Percentiles rank a stretch among this genome's conserved stretches.
These are phyloP conservation scores for Claviceps cyperi DNA, from an alignment of 2,329 filamentous ascomycete genomes.

Conservation along the genomic window DNA sequence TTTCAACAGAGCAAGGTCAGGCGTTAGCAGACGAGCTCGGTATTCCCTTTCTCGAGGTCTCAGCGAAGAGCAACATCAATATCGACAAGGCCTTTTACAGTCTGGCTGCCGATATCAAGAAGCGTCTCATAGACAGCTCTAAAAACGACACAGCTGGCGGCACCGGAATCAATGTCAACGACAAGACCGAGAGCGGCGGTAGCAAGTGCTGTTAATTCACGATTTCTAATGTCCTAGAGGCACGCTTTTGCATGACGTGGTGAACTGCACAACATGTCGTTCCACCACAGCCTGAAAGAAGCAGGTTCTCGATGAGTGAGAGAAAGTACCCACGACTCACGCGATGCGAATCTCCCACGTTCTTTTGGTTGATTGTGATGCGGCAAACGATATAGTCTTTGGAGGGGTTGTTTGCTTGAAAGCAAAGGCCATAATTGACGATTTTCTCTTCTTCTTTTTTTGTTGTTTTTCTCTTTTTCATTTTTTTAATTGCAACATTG, in stretches of 20 bases:
- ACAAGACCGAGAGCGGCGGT: slow-evolving; percentile 40
- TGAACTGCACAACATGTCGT: neutral
- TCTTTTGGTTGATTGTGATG: neutral
- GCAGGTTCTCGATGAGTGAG: neutral
- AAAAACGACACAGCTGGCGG: slow-evolving; percentile 53
- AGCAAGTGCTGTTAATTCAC: slow-evolving; percentile 44
- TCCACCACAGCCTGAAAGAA: neutral
- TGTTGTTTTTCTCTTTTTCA: neutral
- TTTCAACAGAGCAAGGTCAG: slow-evolving; percentile 87
- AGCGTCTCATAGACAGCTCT: slow-evolving; percentile 83
- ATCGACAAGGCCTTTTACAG: slow-evolving; percentile 98
- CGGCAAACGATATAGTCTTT: neutral
- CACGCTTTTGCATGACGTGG: neutral
- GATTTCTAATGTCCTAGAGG: neutral
- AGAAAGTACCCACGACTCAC: neutral
- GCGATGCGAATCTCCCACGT: neutral
- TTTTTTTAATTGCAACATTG: slow-evolving; percentile 8
- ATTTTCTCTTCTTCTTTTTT: slow-evolving; percentile 4
- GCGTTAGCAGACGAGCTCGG: slow-evolving; percentile 87
- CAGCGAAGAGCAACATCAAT: slow-evolving; percentile 98
- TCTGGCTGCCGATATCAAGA: slow-evolving; percentile 94
- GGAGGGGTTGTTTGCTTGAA: neutral
- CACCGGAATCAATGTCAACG: slow-evolving; percentile 54
- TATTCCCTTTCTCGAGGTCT: slow-evolving; percentile 96
- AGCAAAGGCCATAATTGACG: slow-evolving; percentile 1